phyloP scores from a whole-genome alignment of 257 asterid species.

The Salvia miltiorrhiza region DNA sequence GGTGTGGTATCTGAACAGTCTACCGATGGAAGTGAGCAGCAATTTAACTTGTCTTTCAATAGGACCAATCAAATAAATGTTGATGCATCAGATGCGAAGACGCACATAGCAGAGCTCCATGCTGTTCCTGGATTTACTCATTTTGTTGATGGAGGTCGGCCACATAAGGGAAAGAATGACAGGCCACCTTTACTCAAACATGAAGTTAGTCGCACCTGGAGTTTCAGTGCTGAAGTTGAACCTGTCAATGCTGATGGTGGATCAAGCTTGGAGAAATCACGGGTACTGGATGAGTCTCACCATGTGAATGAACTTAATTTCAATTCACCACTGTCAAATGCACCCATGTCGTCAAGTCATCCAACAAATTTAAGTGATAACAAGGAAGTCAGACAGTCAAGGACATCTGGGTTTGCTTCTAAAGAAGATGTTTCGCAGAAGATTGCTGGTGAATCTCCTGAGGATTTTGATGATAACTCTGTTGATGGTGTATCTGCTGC shows the following conservation, averaged over 20 bases:
- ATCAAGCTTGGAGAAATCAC: conserved; percentile 35
- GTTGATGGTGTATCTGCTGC: conserved; percentile 79
- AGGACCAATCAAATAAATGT: conserved; percentile 43
- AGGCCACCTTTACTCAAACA: conserved; percentile 38
- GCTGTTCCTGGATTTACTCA: conserved; percentile 72
- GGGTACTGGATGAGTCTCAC: conserved; percentile 29
- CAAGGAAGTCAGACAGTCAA: conserved; percentile 32
- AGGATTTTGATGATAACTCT: conserved; percentile 77
- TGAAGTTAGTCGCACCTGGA: conserved; percentile 55
- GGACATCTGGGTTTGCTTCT: conserved; percentile 32
- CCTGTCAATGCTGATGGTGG: conserved; percentile 38
- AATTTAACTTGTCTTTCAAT: conserved; percentile 70
- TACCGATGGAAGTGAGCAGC: conserved; percentile 54
- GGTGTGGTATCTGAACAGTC: conserved; percentile 48
- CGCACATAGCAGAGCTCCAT: conserved; percentile 63
- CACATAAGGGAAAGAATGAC: conserved; percentile 35
- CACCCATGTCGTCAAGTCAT: conserved; percentile 31
- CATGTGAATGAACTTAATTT: conserved; percentile 28
- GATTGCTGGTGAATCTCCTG: conserved; percentile 35
- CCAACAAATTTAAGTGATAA: conserved; percentile 27
- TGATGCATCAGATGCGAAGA: conserved; percentile 50
- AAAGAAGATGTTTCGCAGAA: conserved; percentile 40
- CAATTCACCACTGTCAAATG: conserved; percentile 37
- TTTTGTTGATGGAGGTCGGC: conserved; percentile 52
- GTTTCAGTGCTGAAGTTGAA: conserved; percentile 58